phyloP scores from a whole-genome alignment of 2,329 filamentous ascomycete species.

The Pyricularia sp. region DNA sequence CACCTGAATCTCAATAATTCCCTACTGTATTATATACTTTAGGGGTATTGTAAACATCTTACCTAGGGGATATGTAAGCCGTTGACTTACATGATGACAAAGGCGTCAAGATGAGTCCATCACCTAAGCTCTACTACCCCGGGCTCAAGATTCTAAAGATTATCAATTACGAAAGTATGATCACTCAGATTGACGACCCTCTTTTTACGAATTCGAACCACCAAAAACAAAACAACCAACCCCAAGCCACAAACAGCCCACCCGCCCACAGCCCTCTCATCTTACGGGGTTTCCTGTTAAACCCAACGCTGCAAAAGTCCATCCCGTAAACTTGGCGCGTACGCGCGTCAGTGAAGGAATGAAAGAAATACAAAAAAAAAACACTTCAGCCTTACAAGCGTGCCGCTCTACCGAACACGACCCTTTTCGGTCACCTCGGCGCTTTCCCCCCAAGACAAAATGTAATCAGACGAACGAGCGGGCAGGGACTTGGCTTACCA shows the following conservation, averaged over 20 bases:
- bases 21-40: no score
- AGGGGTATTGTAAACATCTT: not conserved
- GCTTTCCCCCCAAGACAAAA: not conserved
- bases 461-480: not conserved
- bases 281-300: not conserved
- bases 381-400: not conserved
- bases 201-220: not conserved
- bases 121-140: no score
- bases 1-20: no score
- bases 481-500: not conserved
- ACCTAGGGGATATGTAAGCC: not conserved
- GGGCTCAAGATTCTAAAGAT: no score
- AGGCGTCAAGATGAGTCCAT: no score
- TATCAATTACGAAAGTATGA: not conserved
- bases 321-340: not conserved
- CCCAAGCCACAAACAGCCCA: not conserved
- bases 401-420: not conserved
- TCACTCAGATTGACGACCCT: not conserved
- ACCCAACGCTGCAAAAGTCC: not conserved
- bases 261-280: not conserved
- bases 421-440: not conserved
- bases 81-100: no score
- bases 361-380: not conserved
- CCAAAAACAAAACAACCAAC: not conserved
- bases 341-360: not conserved